phyloP scores from a whole-genome alignment of 176 grass and related monocot species.

The Rhynchospora tenuis region DNA sequence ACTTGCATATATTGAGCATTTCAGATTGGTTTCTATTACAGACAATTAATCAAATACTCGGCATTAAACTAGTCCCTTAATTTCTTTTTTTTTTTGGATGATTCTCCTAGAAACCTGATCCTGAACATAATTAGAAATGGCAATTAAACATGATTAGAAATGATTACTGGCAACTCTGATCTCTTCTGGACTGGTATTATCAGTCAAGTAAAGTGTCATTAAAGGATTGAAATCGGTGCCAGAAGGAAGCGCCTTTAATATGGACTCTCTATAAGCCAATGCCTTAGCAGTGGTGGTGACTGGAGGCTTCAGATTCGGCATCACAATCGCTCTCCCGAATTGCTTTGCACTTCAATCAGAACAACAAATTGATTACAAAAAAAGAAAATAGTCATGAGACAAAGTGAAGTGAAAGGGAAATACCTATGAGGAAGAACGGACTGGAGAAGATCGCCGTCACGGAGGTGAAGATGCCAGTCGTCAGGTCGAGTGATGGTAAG shows the following conservation, averaged over 20 bases:
- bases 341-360: constrained; percentile 49
- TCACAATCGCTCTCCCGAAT: constrained; percentile 83
- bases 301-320: constrained; percentile 92
- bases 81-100: too few species aligned
- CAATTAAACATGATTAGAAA: too few species aligned
- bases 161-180: constrained; percentile 63
- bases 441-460: constrained; percentile 53
- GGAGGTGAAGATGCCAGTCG: constrained; percentile 94
- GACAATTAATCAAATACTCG: not conserved
- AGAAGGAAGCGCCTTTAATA: constrained; percentile 41
- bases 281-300: constrained; percentile 65
- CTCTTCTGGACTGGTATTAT: constrained; percentile 70
- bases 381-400: not conserved
- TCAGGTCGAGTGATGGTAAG: constrained; percentile 68
- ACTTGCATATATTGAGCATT: too few species aligned
- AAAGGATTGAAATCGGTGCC: constrained; percentile 54
- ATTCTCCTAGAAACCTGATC: too few species aligned
- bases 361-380: not conserved
- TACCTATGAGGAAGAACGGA: constrained; percentile 80
- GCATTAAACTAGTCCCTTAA: too few species aligned
- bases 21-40: not conserved
- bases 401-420: not conserved
- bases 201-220: constrained; percentile 92
- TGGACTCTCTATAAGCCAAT: constrained; percentile 61
- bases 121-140: too few species aligned